Percentiles rank a stretch among this genome's conserved stretches.
Evolutionary conservation across 768 basidiomycete species (phyloP).

Genomic region (Collybia sp.): DNA sequence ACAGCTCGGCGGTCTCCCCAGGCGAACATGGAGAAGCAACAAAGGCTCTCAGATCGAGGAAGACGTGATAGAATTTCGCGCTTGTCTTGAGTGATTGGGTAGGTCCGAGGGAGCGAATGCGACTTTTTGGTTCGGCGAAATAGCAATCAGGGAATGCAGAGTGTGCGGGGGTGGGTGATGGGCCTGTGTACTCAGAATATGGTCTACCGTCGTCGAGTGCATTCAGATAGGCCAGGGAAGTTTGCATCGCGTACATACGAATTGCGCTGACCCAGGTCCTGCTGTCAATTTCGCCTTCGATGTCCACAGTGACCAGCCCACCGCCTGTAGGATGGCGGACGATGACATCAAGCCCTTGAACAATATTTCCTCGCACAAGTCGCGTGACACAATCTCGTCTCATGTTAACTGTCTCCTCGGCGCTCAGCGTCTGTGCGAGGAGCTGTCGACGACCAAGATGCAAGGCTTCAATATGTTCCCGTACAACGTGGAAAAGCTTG

Average conservation of each 20-base stretch:
- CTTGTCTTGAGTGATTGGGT: constrained; percentile 29
- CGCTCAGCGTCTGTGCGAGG: constrained; percentile 79
- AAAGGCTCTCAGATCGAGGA: constrained; percentile 87
- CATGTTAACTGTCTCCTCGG: constrained; percentile 79
- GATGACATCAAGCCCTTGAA: constrained; percentile 90
- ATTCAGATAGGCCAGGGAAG: constrained; percentile 73
- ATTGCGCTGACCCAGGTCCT: constrained; percentile 87
- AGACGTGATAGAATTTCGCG: constrained; percentile 84
- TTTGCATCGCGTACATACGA: constrained; percentile 90
- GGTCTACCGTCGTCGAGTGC: constrained; percentile 36
- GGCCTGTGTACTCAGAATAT: constrained; percentile 32
- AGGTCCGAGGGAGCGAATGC: constrained; percentile 30
- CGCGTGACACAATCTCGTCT: constrained; percentile 83
- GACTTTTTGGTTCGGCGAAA: constrained; percentile 26
- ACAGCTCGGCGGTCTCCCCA: constrained; percentile 90
- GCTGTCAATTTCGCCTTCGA: constrained; percentile 75
- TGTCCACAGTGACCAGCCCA: constrained; percentile 84
- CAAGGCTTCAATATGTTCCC: constrained; percentile 85
- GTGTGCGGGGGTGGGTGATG: constrained; percentile 57
- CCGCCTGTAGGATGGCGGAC: constrained; percentile 95
- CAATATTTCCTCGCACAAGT: constrained; percentile 85
- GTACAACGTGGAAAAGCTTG: constrained; percentile 79
- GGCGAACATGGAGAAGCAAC: constrained; percentile 87
- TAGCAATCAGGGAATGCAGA: constrained; percentile 63
- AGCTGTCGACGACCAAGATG: constrained; percentile 91